Evolutionary conservation across 2,329 filamentous ascomycete genomes (phyloP), one percentile per base, ranked within the genome.

Genomic region (Xylaria sp.): DNA sequence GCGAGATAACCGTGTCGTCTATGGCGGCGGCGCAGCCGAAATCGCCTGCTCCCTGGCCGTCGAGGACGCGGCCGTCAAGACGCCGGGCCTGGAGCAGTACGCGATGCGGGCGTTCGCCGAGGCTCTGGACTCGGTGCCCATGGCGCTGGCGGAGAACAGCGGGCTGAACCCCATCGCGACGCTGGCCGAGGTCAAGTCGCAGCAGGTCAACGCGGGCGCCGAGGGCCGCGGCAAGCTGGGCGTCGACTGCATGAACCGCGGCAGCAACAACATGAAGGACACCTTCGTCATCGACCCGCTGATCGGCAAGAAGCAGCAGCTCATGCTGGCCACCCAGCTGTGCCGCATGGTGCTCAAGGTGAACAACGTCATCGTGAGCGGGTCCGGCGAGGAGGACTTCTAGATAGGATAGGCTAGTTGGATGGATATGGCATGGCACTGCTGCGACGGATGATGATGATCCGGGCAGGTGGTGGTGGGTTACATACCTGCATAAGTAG

Each of bases 291-390:
- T 99, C 71, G 94, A 99, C 71, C 95, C 94, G 48, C 79, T 99
- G 69, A 99, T 99, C 72, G 94, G 94, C 66, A 99, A 99, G 84
- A 90, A 91, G 76, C 92, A 97, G 78, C 94, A 99, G 77, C 83
- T 99, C 57, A 86, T 97, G 78, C 84, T 99, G 62, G 94, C 94
- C 26, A 99, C 95, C 48, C 94, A 99, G 79, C 80, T 99, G 64
- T 97, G 94, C 80, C 87, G 94, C 63, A 97, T 99, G 93, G 92
- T 97, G 63, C 82, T 97, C 65, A 97, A 96, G 86, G 86, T 92
- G 71, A 96, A 97, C 81, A 96, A 96, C 73, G 92, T 97, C 62
- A 96, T 97, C 73, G 87, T 97, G 66, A 86, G 91, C 54, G 92
- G 92, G 52, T 86, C 85, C 61, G 92, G 92, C 64, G 90, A 96